These are phyloP conservation scores for Fusarium setosum DNA, from an alignment of 2,329 filamentous ascomycete species.

Conservation along the genomic window DNA sequence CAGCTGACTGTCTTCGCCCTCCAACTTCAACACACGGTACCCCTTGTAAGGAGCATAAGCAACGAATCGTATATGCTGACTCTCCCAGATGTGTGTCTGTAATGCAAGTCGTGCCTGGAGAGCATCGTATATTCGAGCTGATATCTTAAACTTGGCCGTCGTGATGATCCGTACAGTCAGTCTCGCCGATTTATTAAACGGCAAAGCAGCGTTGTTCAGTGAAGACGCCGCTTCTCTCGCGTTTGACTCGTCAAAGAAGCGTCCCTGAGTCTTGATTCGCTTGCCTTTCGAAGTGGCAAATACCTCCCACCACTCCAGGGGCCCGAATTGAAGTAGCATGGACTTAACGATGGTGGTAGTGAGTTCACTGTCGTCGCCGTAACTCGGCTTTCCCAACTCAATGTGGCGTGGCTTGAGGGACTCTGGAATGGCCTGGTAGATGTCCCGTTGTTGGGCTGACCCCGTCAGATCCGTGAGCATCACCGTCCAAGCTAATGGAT, in stretches of 20 bases:
- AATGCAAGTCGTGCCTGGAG: constrained; percentile 44
- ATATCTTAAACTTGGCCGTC: constrained; percentile 53
- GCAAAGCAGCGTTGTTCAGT: constrained; percentile 46
- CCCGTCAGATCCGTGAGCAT: constrained; percentile 1
- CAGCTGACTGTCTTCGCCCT: constrained; percentile 8
- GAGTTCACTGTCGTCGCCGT: constrained; percentile 34
- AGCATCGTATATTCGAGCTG: constrained; percentile 46
- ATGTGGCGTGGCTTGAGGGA: neutral
- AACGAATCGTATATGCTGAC: constrained; percentile 26
- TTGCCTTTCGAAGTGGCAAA: constrained; percentile 41
- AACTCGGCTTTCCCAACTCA: constrained; percentile 29
- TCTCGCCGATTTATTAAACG: constrained; percentile 45
- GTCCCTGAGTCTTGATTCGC: constrained; percentile 52
- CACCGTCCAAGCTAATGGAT: constrained; percentile 1
- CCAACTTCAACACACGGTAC: constrained; percentile 24
- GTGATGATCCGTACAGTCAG: constrained; percentile 52
- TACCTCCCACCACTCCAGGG: constrained; percentile 49
- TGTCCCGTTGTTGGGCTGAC: constrained; percentile 3
- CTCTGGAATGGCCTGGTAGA: neutral
- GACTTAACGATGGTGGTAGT: constrained; percentile 41
- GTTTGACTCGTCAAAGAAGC: constrained; percentile 51
- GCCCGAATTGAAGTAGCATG: constrained; percentile 45
- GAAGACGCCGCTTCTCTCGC: constrained; percentile 48
- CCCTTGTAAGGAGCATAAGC: constrained; percentile 18
- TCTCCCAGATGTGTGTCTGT: constrained; percentile 44